Conservation (phyloP, 257 asterid genomes). For the Fraxinus excelsior region DNA sequence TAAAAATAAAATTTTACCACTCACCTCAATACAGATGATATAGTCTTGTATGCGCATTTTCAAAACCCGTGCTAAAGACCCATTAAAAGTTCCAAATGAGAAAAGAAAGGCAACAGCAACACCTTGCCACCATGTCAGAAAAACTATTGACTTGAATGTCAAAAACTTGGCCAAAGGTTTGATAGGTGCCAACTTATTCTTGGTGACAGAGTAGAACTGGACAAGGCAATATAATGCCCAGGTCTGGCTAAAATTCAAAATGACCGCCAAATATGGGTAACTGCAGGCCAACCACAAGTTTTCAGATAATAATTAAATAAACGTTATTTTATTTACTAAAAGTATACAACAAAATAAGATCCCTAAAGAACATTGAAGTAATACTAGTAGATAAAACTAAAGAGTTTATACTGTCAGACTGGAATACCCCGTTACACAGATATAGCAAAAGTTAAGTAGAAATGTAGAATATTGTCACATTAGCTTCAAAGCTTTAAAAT, state of each 20-base stretch:
- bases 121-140: constrained; percentile 99
- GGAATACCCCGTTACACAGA: not conserved
- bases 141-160: constrained; percentile 91
- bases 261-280: constrained; percentile 89
- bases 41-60: constrained; percentile 88
- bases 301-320: constrained; percentile 17
- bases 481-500: not conserved
- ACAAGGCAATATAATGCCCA: constrained; percentile 99
- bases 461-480: not conserved
- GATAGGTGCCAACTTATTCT: constrained; percentile 84
- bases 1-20: constrained; percentile 14
- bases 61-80: constrained; percentile 73
- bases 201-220: constrained; percentile 92
- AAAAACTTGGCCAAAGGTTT: constrained; percentile 97
- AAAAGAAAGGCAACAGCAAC: constrained; percentile 87
- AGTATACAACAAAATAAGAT: constrained; percentile 5
- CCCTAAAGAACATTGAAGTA: constrained; percentile 1
- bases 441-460: not conserved
- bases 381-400: not conserved
- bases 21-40: constrained; percentile 93
- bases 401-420: not conserved
- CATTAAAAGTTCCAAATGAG: constrained; percentile 87
- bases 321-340: not conserved
- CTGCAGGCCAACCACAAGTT: constrained; percentile 56
- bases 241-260: constrained; percentile 95